These are phyloP conservation scores for Yamadazyma kanchanaburiensis DNA, from an alignment of 1,139 yeast species.

Conservation along the genomic window DNA sequence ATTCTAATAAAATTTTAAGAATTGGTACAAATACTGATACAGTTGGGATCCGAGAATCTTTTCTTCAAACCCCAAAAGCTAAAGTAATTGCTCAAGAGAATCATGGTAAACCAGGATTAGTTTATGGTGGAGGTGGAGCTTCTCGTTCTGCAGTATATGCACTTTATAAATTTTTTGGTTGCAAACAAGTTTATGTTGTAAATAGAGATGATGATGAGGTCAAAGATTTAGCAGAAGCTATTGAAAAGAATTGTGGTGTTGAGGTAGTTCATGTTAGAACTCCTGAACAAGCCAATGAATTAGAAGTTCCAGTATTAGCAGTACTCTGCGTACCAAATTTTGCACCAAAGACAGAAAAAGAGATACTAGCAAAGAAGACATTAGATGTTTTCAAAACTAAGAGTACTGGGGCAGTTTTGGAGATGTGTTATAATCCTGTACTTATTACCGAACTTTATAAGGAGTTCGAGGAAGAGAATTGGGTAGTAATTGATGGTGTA, in stretches of 20 bases:
- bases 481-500: constrained; percentile 25
- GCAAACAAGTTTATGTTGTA: constrained; percentile 21
- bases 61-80: constrained; percentile 15
- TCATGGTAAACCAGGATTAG: constrained; percentile 20
- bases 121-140: constrained; percentile 34
- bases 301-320: constrained; percentile 15
- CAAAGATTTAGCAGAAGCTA: constrained; percentile 15
- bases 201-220: constrained; percentile 24
- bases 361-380: constrained; percentile 19
- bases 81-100: constrained; percentile 3
- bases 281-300: constrained; percentile 17
- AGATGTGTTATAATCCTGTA: constrained; percentile 30
- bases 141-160: constrained; percentile 29
- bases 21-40: constrained; percentile 31
- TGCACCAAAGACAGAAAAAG: constrained; percentile 18
- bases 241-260: constrained; percentile 18
- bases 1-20: constrained; percentile 3
- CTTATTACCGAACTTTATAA: constrained; percentile 18
- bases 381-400: constrained; percentile 20
- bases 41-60: constrained; percentile 24
- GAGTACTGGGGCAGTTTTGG: constrained; percentile 23
- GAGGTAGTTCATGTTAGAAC: constrained; percentile 18
- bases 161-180: constrained; percentile 19
- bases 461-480: constrained; percentile 18
- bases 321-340: constrained; percentile 28